phyloP scores from a whole-genome alignment of 1,284 basidiomycete genomes.

The Austroboletus sp. region DNA sequence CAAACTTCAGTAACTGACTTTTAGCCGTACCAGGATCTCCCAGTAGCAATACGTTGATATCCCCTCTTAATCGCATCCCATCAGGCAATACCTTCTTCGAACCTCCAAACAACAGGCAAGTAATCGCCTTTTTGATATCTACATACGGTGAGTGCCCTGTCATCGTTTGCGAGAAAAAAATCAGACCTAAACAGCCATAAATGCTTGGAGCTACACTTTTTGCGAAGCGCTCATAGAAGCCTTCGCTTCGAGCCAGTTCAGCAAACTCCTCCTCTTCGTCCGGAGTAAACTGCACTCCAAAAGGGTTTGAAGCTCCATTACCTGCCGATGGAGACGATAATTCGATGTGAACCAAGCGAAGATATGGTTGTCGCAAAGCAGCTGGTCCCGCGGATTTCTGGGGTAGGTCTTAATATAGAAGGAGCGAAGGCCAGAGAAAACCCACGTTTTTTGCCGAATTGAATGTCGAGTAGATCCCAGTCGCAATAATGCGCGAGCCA shows the following conservation, averaged over 20 bases:
- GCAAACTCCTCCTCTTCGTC: constrained; percentile 97
- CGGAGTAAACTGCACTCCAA: constrained; percentile 81
- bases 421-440: constrained; percentile 10
- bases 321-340: constrained; percentile 70
- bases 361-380: constrained; percentile 89
- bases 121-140: constrained; percentile 98
- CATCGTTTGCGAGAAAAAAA: background rate
- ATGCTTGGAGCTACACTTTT: constrained; percentile 95
- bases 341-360: constrained; percentile 90
- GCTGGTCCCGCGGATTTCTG: constrained; percentile 73
- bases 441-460: constrained; percentile 76
- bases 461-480: constrained; percentile 96
- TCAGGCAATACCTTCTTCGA: constrained; percentile 98
- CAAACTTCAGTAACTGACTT: constrained; percentile 95
- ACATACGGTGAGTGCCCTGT: constrained; percentile 8
- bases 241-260: constrained; percentile 82
- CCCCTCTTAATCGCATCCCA: constrained; percentile 93
- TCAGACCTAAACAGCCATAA: constrained; percentile 82
- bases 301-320: constrained; percentile 63
- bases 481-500: constrained; percentile 88
- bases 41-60: constrained; percentile 94
- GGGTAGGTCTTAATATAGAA: constrained; percentile 5
- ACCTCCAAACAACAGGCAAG: constrained; percentile 91
- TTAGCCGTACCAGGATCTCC: constrained; percentile 99
- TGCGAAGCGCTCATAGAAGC: constrained; percentile 91